These are phyloP conservation scores for Cutaneotrichosporon cutaneum DNA, from an alignment of 1,284 basidiomycete species.

Conservation along the genomic window DNA sequence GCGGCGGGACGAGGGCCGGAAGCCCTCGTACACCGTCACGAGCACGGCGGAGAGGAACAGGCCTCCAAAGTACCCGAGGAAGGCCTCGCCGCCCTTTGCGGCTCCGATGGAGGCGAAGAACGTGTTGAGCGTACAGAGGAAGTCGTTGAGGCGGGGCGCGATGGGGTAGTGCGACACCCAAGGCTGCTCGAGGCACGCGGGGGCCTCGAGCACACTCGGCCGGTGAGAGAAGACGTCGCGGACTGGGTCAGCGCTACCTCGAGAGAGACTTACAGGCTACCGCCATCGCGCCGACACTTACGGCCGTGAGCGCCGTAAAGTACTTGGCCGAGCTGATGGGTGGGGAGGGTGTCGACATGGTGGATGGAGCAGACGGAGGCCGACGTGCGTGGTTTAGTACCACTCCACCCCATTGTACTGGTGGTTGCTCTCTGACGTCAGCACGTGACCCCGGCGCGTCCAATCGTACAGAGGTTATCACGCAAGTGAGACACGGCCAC, in stretches of 20 bases:
- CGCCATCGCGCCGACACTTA: slow-evolving; percentile 7
- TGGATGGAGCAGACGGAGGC: neutral
- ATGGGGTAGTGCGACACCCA: slow-evolving; percentile 5
- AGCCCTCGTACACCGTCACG: slow-evolving; percentile 19
- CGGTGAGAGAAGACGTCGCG: neutral
- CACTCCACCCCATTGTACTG: no score
- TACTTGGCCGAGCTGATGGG: slow-evolving; percentile 1
- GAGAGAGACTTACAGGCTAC: neutral
- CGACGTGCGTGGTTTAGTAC: no score
- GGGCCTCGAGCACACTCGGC: neutral
- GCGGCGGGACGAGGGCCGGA: slow-evolving; percentile 19
- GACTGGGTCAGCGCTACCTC: neutral
- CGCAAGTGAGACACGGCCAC: no score
- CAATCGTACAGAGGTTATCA: no score
- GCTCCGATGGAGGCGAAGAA: neutral
- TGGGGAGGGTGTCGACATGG: neutral
- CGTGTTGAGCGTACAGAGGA: slow-evolving; percentile 22
- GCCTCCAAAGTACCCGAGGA: slow-evolving; percentile 13
- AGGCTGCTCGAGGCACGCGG: slow-evolving; percentile 19
- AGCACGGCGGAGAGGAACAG: slow-evolving; percentile 13
- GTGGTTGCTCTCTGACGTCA: no score
- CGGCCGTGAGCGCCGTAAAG: slow-evolving; percentile 12
- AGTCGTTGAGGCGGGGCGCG: slow-evolving; percentile 7
- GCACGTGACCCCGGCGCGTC: no score
- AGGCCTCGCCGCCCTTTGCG: neutral